Base-by-base conservation (phyloP, 2,329 filamentous ascomycete genomes). In the Neonectria magnoliae region DNA sequence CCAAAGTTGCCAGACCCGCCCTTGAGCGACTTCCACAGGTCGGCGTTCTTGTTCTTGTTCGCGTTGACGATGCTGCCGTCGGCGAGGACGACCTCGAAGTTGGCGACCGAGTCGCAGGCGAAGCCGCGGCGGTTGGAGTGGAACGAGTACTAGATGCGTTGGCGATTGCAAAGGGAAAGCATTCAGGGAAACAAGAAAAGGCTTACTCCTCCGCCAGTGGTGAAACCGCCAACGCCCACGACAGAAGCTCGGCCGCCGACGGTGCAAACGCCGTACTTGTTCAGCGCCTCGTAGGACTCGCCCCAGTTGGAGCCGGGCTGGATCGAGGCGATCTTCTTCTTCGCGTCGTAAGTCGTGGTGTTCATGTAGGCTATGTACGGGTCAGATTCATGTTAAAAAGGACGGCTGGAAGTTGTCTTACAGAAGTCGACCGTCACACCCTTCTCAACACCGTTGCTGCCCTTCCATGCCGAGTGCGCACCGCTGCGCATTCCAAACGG, bases 1-100 rank as follows among this genome's bases (percentile, higher is more conserved):
- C 81, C 82, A 48, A 83, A 79, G 70, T 85, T 85, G 47, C 77
- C 80, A 4, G 78, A 78, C n/a, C 84, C 83, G 7, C 83, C 84
- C 59, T 82, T 81, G 2, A 84, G 74, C 0, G 82, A 83, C 59
- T 78, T 79, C 72, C 76, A 85, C 1, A 85, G 76, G 42, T 84
- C 81, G 0, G 71, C 11, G 56, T 84, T 77, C 8, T 76, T 60
- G 0, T 73, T 51, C 0, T 67, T 67, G 52, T 79, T 83, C 14
- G 79, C 82, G 6, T 81, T 79, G 27, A 84, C 72, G 18, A 85
- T 76, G 1, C 65, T 58, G 5, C 83, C 82, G 50, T 78, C 71
- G 0, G 77, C 77, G 1, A 83, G 77, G 2, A 85, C 82, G 29
- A 85, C 76, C 59, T 83, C 77, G 38, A 77, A 82, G 58, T 79